Evolutionary conservation across 306 rosid species (phyloP).

Genomic region (Casuarina equisetifolia): DNA sequence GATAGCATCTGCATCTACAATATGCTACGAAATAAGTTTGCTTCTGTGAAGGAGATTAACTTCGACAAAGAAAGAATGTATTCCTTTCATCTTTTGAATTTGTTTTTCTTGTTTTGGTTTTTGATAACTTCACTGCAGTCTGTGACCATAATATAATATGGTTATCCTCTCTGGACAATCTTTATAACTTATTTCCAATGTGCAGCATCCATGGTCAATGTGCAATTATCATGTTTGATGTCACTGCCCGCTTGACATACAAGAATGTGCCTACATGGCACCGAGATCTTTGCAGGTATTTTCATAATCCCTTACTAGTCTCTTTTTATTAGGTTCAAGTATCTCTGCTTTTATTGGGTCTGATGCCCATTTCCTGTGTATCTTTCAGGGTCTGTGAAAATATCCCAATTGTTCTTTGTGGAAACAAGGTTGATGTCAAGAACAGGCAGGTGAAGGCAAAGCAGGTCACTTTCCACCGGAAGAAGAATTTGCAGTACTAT

Average conservation of each 20-base stretch:
- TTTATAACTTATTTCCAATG: neutral
- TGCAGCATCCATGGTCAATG: constrained; percentile 83
- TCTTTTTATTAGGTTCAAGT: neutral
- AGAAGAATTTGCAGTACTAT: constrained; percentile 77
- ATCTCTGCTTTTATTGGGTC: neutral
- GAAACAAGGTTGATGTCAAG: constrained; percentile 87
- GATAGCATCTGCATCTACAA: neutral
- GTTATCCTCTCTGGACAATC: neutral
- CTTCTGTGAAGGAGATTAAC: too few relatives aligned
- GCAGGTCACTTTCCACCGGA: constrained; percentile 85
- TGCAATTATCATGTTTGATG: constrained; percentile 81
- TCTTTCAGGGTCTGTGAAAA: constrained; percentile 74
- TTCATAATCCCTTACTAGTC: neutral
- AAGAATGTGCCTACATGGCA: constrained; percentile 86
- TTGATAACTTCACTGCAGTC: neutral
- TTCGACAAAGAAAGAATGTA: neutral
- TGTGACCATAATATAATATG: neutral
- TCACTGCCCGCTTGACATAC: constrained; percentile 70
- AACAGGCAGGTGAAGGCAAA: constrained; percentile 89
- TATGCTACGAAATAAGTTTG: neutral
- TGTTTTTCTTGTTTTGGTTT: neutral
- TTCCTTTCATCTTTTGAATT: neutral
- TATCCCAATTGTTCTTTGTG: constrained; percentile 80
- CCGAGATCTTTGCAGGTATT: constrained; percentile 71
- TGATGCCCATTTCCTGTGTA: neutral